Evolutionary conservation across 768 basidiomycete genomes (phyloP).

Genomic region (Nidularia pulvinata): DNA sequence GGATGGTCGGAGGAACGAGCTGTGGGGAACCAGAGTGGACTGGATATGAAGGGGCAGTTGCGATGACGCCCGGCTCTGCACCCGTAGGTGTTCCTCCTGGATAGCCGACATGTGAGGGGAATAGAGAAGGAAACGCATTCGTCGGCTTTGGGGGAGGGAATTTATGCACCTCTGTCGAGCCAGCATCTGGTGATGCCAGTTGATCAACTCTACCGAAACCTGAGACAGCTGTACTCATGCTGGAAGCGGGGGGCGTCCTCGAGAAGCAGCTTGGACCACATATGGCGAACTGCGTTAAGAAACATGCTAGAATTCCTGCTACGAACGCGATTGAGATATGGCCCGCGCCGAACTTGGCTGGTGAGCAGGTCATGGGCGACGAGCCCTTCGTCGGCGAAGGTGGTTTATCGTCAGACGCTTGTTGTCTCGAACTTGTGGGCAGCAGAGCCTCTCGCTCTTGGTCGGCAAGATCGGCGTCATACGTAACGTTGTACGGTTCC

Average conservation of each 20-base stretch:
- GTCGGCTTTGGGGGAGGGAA: constrained; percentile 78
- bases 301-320: constrained; percentile 50
- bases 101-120: constrained; percentile 79
- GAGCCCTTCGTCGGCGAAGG: constrained; percentile 8
- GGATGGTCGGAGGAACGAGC: constrained; percentile 50
- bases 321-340: constrained; percentile 52
- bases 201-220: constrained; percentile 19
- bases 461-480: constrained; percentile 2
- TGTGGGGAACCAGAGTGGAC: constrained; percentile 69
- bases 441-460: constrained; percentile 26
- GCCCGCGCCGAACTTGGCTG: constrained; percentile 24
- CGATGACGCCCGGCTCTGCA: constrained; percentile 71
- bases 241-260: constrained; percentile 2
- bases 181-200: constrained; percentile 66
- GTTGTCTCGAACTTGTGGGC: constrained; percentile 14
- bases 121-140: constrained; percentile 68
- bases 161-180: constrained; percentile 66
- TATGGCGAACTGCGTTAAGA: constrained; percentile 46
- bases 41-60: constrained; percentile 79
- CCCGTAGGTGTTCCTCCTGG: constrained; percentile 80
- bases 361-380: constrained; percentile 8
- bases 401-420: constrained; percentile 1
- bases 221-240: neutral
- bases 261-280: constrained; percentile 40
- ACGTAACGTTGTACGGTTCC: constrained; percentile 3